Percentiles rank a stretch among this genome's conserved stretches.
Conservation (phyloP, 495 filamentous ascomycete species). For the Annulohypoxylon stygium region DNA sequence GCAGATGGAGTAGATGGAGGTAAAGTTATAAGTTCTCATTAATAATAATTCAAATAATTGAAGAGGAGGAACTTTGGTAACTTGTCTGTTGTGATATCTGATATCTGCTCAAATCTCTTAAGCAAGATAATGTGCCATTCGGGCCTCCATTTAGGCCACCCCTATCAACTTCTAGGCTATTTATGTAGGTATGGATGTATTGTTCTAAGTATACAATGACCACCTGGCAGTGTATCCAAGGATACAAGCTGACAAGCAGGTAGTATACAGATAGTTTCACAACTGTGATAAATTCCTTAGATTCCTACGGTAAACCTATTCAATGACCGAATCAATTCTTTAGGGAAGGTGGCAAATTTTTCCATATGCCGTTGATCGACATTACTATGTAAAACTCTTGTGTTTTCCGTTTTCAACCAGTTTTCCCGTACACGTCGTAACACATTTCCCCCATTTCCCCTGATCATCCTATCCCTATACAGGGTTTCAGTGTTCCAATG, state of each 20-base stretch:
- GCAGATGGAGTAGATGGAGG: not conserved
- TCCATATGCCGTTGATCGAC: constrained; percentile 41
- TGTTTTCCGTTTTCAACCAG: constrained; percentile 13
- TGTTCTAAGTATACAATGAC: no score
- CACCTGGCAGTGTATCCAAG: no score
- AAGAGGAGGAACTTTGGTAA: constrained; percentile 15
- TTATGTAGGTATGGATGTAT: not conserved
- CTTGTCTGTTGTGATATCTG: constrained; percentile 39
- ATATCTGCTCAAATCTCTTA: constrained; percentile 42
- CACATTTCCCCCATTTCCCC: constrained; percentile 20
- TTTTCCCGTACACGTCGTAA: constrained; percentile 26
- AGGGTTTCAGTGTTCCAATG: constrained; percentile 42
- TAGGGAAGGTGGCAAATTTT: constrained; percentile 44
- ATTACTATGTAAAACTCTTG: constrained; percentile 16
- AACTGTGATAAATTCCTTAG: not conserved
- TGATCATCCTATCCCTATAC: constrained; percentile 43
- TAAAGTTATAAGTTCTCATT: constrained; percentile 16
- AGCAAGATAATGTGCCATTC: constrained; percentile 45
- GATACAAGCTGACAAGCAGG: not conserved
- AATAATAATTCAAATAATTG: constrained; percentile 15
- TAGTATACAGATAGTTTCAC: constrained; percentile 19
- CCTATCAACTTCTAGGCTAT: constrained; percentile 27
- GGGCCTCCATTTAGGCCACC: constrained; percentile 16
- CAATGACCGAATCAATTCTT: constrained; percentile 41
- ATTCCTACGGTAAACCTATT: constrained; percentile 43